A percentile compares a stretch with the other conserved stretches of the same genome.
Conservation (phyloP, 1,284 basidiomycete species). For the Moniliella sp. region DNA sequence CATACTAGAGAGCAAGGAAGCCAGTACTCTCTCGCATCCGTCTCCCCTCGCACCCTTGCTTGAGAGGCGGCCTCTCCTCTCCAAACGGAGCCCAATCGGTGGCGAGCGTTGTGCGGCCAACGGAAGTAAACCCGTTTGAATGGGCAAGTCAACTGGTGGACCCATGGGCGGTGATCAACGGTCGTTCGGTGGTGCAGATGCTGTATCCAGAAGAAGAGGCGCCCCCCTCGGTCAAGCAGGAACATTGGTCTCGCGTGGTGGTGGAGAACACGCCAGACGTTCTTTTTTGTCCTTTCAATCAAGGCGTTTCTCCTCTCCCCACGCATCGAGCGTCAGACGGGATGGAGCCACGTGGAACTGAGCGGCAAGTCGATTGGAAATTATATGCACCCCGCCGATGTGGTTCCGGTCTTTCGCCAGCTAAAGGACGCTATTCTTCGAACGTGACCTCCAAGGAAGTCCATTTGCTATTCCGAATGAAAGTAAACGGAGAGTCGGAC, state of each 20-base stretch:
- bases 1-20: constrained; percentile 41
- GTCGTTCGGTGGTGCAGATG: too few relatives aligned
- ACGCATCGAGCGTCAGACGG: constrained; percentile 20
- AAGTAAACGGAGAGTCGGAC: constrained; percentile 17
- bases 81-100: too few relatives aligned
- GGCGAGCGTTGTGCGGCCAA: too few relatives aligned
- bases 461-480: constrained; percentile 23
- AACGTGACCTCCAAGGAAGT: constrained; percentile 14
- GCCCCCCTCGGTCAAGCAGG: constrained; percentile 1
- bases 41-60: too few relatives aligned
- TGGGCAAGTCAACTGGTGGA: constrained; percentile 18
- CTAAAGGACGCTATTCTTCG: constrained; percentile 52
- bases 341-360: constrained; percentile 45
- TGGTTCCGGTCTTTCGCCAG: constrained; percentile 73
- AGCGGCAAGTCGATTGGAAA: constrained; percentile 55
- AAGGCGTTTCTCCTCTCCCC: constrained; percentile 75
- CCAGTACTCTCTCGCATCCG: constrained; percentile 5
- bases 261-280: constrained; percentile 41
- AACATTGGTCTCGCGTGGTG: constrained; percentile 20
- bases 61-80: too few relatives aligned
- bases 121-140: constrained; percentile 1
- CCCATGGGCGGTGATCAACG: too few relatives aligned
- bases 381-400: constrained; percentile 65
- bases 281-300: constrained; percentile 69
- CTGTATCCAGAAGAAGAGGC: constrained; percentile 3